Conservation (phyloP, 768 basidiomycete species). For the Leccinum truebloodii region DNA sequence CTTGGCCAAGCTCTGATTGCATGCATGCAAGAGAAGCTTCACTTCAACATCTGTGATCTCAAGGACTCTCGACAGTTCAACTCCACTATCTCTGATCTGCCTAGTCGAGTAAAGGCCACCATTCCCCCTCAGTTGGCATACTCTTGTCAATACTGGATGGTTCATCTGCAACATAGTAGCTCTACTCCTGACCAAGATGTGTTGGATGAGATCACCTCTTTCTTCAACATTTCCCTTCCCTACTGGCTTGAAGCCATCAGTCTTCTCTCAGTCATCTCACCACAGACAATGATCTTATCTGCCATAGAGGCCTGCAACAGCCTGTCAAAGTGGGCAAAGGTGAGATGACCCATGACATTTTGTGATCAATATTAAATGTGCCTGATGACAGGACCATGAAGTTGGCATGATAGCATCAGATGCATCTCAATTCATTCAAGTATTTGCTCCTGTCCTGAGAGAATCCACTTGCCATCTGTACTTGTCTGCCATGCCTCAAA, state of each 20-base stretch:
- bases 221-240: conserved; percentile 30
- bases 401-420: background rate
- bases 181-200: background rate
- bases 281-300: background rate
- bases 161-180: background rate
- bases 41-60: background rate
- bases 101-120: background rate
- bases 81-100: background rate
- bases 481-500: too few relatives aligned
- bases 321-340: background rate
- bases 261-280: conserved; percentile 9
- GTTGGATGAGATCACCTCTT: background rate
- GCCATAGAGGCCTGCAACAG: background rate
- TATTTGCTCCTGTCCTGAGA: too few relatives aligned
- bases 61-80: background rate
- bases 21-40: background rate
- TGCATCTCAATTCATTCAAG: too few relatives aligned
- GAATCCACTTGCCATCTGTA: too few relatives aligned
- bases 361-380: background rate
- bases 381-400: background rate
- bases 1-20: background rate
- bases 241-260: conserved; percentile 43
- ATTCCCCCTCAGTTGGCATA: background rate
- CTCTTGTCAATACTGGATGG: background rate
- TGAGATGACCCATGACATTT: background rate